Evolutionary conservation across 2,329 filamentous ascomycete genomes (phyloP).

Genomic region (Chaetothyriales sp.): DNA sequence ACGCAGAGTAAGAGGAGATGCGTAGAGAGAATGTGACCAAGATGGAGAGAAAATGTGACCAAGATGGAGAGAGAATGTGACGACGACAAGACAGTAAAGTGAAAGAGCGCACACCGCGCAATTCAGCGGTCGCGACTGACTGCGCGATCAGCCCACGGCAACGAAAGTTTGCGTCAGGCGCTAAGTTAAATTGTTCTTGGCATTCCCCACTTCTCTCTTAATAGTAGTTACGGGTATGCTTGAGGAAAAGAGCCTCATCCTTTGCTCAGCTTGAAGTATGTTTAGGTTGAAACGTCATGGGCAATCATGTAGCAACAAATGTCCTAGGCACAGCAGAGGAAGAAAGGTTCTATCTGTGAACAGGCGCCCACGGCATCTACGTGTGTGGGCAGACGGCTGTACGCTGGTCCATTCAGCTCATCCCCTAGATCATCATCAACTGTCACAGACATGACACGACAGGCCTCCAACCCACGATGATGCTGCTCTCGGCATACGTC

Average conservation of each 20-base stretch:
- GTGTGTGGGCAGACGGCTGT: too few species aligned
- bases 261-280: too few species aligned
- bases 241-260: too few species aligned
- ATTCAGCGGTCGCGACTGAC: neutral
- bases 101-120: neutral
- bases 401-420: slow-evolving; percentile 34
- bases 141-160: neutral
- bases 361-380: too few species aligned
- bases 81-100: too few species aligned
- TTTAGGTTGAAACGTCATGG: slow-evolving; percentile 37
- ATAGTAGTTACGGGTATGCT: too few species aligned
- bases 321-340: slow-evolving; percentile 47
- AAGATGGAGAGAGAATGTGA: neutral
- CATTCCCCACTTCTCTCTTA: too few species aligned
- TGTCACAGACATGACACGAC: slow-evolving; percentile 51
- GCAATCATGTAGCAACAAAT: slow-evolving; percentile 43
- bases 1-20: neutral
- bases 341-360: slow-evolving; percentile 17
- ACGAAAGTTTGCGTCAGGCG: neutral
- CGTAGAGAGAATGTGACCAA: neutral
- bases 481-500: slow-evolving; percentile 58
- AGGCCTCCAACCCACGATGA: slow-evolving; percentile 55
- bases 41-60: neutral
- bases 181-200: neutral
- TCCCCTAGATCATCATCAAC: slow-evolving; percentile 58